Percentiles rank a stretch among this genome's conserved stretches.
phyloP scores from a whole-genome alignment of 2,329 filamentous ascomycete species.

The Endoconidiophora laricicola region DNA sequence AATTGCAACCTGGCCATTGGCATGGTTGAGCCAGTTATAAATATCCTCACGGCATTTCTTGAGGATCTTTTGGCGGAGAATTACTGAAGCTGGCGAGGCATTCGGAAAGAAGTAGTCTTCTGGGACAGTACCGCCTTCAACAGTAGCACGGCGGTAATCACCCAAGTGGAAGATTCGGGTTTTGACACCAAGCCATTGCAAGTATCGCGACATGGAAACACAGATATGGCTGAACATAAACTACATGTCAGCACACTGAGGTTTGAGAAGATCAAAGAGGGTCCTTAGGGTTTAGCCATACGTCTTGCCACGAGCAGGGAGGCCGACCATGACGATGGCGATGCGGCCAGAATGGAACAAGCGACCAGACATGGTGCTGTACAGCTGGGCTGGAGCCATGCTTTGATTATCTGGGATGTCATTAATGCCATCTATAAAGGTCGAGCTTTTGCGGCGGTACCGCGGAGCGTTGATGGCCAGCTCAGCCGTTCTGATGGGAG shows the following conservation, averaged over 20 bases:
- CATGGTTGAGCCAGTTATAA: constrained; percentile 87
- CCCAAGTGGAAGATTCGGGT: constrained; percentile 95
- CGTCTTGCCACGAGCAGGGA: constrained; percentile 92
- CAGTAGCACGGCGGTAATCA: constrained; percentile 84
- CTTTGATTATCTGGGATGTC: constrained; percentile 68
- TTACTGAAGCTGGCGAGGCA: constrained; percentile 79
- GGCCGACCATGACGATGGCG: constrained; percentile 89
- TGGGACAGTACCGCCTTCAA: constrained; percentile 69
- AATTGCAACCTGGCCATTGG: constrained; percentile 95
- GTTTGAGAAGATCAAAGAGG: not conserved
- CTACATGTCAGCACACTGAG: not conserved
- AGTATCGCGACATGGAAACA: constrained; percentile 83
- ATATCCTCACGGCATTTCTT: constrained; percentile 97
- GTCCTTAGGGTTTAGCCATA: constrained; percentile 20
- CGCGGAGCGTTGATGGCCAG: constrained; percentile 80
- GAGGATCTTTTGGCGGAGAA: constrained; percentile 88
- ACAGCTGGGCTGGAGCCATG: constrained; percentile 88
- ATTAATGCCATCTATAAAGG: constrained; percentile 93
- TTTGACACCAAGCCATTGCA: constrained; percentile 95
- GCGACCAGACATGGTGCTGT: constrained; percentile 93
- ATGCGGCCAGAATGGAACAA: constrained; percentile 96
- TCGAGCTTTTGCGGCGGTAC: constrained; percentile 84
- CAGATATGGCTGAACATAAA: constrained; percentile 57
- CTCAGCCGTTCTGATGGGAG: constrained; percentile 55
- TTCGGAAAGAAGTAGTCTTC: constrained; percentile 98